Percentiles rank a stretch among this genome's conserved stretches.
Conservation (phyloP, 2,329 filamentous ascomycete species). For the Parastagonospora avenae region DNA sequence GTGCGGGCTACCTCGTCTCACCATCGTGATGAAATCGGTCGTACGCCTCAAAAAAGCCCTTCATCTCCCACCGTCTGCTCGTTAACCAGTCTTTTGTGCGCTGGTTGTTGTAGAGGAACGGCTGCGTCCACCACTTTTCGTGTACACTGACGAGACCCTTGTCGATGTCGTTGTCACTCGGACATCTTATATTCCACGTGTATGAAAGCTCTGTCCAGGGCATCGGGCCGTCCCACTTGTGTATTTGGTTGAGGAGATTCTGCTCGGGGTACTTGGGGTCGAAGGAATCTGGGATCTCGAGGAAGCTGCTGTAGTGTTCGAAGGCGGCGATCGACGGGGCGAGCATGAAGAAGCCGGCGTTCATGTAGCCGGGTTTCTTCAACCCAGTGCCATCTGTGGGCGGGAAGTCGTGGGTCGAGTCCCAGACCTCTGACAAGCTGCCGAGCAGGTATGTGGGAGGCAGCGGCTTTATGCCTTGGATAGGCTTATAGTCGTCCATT, state of each 20-base stretch:
- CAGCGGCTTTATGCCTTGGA: slow-evolving; percentile 29
- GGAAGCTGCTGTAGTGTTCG: slow-evolving; percentile 38
- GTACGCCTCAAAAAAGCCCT: slow-evolving; percentile 44
- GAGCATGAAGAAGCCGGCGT: slow-evolving; percentile 48
- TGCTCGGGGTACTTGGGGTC: slow-evolving; percentile 44
- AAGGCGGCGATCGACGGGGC: slow-evolving; percentile 35
- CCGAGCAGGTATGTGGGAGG: slow-evolving; percentile 43
- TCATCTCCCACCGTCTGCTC: slow-evolving; percentile 47
- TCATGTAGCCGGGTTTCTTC: slow-evolving; percentile 39
- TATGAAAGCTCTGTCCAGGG: slow-evolving; percentile 46
- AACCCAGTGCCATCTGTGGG: slow-evolving; percentile 35
- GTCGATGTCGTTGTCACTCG: slow-evolving; percentile 43
- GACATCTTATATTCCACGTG: slow-evolving; percentile 47
- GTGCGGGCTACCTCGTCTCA: too few species aligned
- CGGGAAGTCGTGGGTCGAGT: slow-evolving; percentile 41
- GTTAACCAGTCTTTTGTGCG: slow-evolving; percentile 40
- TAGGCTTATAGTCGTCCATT: slow-evolving; percentile 8
- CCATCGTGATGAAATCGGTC: slow-evolving; percentile 15
- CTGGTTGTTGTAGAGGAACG: slow-evolving; percentile 26
- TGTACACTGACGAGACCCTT: slow-evolving; percentile 46
- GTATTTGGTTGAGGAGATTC: slow-evolving; percentile 46
- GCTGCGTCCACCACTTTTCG: slow-evolving; percentile 48
- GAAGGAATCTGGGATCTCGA: slow-evolving; percentile 38
- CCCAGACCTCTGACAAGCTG: slow-evolving; percentile 38
- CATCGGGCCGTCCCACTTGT: slow-evolving; percentile 46